Conservation (phyloP, 371 early-diverging fungal species). For the Batkoa obscura region DNA sequence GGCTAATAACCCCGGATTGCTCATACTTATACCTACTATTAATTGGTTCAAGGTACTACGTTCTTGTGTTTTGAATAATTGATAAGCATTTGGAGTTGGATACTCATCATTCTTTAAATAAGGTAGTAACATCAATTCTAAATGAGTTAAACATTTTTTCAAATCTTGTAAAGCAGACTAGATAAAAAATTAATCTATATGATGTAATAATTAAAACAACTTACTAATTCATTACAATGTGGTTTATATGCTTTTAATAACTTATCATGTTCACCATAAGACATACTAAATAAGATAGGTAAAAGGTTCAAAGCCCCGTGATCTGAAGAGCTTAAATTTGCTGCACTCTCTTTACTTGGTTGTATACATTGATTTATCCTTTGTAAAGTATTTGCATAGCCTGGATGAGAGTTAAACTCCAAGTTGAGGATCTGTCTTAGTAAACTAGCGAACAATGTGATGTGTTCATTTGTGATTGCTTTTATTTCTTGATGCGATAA, state of each 20-base stretch:
- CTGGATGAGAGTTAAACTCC: background rate
- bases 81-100: background rate
- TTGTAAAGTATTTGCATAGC: background rate
- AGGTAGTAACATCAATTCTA: background rate
- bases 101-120: background rate
- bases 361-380: background rate
- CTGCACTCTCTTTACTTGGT: background rate
- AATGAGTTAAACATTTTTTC: slow-evolving; percentile 1
- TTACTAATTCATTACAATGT: background rate
- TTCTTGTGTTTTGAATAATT: background rate
- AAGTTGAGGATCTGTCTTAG: background rate
- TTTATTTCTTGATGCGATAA: background rate
- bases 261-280: background rate
- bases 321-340: background rate
- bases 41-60: background rate
- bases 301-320: background rate
- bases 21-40: background rate
- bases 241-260: background rate
- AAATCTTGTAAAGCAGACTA: slow-evolving; percentile 1
- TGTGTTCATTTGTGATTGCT: background rate
- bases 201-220: background rate
- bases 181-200: background rate
- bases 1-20: background rate
- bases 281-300: background rate
- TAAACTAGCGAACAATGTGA: background rate